Base-by-base conservation (phyloP, 2,329 filamentous ascomycete species). In the Bipolaris oryzae region DNA sequence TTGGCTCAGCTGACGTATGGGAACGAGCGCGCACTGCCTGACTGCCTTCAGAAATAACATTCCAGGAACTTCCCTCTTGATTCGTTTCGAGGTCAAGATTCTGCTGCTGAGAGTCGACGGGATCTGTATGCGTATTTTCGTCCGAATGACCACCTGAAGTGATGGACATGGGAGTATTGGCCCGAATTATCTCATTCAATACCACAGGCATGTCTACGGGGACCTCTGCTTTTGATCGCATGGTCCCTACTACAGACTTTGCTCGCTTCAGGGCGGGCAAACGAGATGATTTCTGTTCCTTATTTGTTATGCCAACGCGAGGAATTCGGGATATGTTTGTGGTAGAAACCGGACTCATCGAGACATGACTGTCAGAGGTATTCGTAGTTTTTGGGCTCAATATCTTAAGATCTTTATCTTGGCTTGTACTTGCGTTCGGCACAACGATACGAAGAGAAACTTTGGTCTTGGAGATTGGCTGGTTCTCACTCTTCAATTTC, bases 251-350 rank as follows among this genome's bases (percentile, higher is more conserved):
- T 18, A 11, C 10, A 31, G 67, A 66, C 33, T 70, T 59, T 10
- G 58, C 50, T 46, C 49, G 64, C 52, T 68, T 66, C 20, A 69
- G 16, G 2, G 54, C 61, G 0, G 66, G 57, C 23, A 57, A 60
- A 5, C 55, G 57, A 2, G 59, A 60, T 3, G 63, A 47, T 13
- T 21, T 31, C 2, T 44, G 16, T 3, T 34, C 39, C 20, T 50
- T 59, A 51, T 35, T 53, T 3, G 23, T 35, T 31, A 53, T 35
- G 31, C 59, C 50, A 5, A 58, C 57, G 5, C 67, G 69, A 9
- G 73, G 73, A 25, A 74, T 72, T 18, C 68, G 68, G 13, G 71
- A 75, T 3, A 56, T 54, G 15, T 58, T 54, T 1, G 52, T 35
- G 1, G 61, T 55, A 7, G 61, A 66, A 2, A 9, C 45, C 3